Evolutionary conservation across 352 stramenopile species (phyloP).

Genomic region (Pythium coloratum): DNA sequence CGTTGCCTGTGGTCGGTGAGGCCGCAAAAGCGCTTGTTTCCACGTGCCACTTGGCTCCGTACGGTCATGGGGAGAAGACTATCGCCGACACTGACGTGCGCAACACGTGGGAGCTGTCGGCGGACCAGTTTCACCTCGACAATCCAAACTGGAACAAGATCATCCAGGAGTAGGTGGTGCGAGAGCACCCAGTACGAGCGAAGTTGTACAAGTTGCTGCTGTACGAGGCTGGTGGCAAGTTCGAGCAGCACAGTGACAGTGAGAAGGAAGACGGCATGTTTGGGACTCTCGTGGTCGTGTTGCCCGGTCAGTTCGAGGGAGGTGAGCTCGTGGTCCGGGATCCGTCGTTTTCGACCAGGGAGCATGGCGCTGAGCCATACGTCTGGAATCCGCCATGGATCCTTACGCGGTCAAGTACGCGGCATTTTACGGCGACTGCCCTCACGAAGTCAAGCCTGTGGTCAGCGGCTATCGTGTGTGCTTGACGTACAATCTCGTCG

Average conservation of each 20-base stretch:
- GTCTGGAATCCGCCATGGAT: slow-evolving; percentile 15
- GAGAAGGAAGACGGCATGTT: slow-evolving; percentile 57
- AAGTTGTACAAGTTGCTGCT: slow-evolving; percentile 46
- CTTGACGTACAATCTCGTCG: slow-evolving; percentile 25
- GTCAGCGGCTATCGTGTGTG: slow-evolving; percentile 19
- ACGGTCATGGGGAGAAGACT: slow-evolving; percentile 22
- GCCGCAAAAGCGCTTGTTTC: slow-evolving; percentile 9
- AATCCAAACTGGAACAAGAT: slow-evolving; percentile 22
- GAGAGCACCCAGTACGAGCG: slow-evolving; percentile 6
- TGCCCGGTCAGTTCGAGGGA: slow-evolving; percentile 31
- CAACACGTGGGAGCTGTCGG: slow-evolving; percentile 29
- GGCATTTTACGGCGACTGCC: slow-evolving; percentile 27
- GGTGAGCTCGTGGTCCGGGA: slow-evolving; percentile 21
- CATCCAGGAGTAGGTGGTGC: slow-evolving; percentile 14
- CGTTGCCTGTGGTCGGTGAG: slow-evolving; percentile 6
- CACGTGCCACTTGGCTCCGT: slow-evolving; percentile 19
- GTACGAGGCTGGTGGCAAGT: slow-evolving; percentile 43
- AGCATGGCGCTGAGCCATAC: neutral
- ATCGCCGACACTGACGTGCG: slow-evolving; percentile 20
- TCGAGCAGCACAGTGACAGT: slow-evolving; percentile 45
- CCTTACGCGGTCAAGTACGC: slow-evolving; percentile 21
- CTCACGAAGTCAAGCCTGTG: slow-evolving; percentile 20
- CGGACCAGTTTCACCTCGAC: slow-evolving; percentile 12
- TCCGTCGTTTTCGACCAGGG: neutral
- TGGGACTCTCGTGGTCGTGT: slow-evolving; percentile 42